Conservation (phyloP, 2,329 filamentous ascomycete genomes). For the Intubia oerlemansii region DNA sequence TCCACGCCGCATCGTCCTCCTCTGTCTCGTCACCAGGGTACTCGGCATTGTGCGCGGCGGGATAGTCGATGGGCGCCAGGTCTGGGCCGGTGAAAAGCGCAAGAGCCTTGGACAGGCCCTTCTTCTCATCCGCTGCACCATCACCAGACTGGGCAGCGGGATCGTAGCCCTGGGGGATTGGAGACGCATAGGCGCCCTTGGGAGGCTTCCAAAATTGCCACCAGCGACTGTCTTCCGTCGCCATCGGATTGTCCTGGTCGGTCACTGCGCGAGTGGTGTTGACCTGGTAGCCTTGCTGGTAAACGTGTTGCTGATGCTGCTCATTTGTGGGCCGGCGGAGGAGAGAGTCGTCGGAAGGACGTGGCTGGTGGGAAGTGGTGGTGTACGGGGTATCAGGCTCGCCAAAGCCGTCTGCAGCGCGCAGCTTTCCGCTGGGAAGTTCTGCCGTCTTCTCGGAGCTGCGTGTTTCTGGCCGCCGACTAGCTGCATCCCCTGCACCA, state of each 20-base stretch:
- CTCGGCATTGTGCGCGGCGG: constrained; percentile 33
- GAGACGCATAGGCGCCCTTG: constrained; percentile 36
- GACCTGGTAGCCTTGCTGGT: constrained; percentile 9
- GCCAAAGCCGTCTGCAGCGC: neutral
- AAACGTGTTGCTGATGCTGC: too few relatives aligned
- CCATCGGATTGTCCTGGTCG: constrained; percentile 27
- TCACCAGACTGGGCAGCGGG: too few relatives aligned
- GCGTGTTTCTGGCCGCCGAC: too few relatives aligned
- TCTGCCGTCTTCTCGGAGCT: too few relatives aligned
- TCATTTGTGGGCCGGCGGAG: constrained; percentile 1
- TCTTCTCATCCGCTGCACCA: neutral
- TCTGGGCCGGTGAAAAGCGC: constrained; percentile 26
- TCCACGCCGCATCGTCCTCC: constrained; percentile 51
- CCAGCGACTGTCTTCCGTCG: constrained; percentile 25
- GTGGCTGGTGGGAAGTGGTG: constrained; percentile 9
- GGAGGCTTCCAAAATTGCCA: constrained; percentile 47
- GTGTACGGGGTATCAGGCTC: constrained; percentile 1
- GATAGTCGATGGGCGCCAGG: constrained; percentile 31
- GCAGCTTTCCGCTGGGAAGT: too few relatives aligned
- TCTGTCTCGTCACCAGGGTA: constrained; percentile 36
- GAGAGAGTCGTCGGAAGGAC: constrained; percentile 13
- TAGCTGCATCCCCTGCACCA: too few relatives aligned
- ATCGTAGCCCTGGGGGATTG: constrained; percentile 34
- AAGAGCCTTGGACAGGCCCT: constrained; percentile 11
- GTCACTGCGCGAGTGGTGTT: constrained; percentile 31